Evolutionary conservation across 768 basidiomycete genomes (phyloP).

Genomic region (Calocera viscosa): DNA sequence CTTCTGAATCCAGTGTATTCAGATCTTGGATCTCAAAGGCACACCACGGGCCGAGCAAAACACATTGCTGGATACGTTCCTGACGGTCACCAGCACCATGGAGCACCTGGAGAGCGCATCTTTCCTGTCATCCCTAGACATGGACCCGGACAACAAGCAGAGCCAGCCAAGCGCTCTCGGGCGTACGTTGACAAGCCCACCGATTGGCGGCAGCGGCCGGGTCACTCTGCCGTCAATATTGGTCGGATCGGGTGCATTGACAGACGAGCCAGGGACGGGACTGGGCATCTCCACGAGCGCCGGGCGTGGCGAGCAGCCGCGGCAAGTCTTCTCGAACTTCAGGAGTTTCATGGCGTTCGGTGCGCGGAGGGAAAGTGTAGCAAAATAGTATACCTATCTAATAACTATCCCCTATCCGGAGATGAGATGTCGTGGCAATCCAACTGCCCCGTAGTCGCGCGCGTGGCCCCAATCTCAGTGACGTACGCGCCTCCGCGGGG

Average conservation of each 20-base stretch:
- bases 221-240: slow-evolving; percentile 37
- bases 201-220: slow-evolving; percentile 33
- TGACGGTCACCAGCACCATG: slow-evolving; percentile 86
- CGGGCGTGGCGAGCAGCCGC: slow-evolving; percentile 39
- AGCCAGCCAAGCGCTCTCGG: slow-evolving; percentile 45
- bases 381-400: not conserved
- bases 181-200: slow-evolving; percentile 49
- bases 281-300: slow-evolving; percentile 29
- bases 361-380: slow-evolving; percentile 48
- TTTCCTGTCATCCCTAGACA: slow-evolving; percentile 86
- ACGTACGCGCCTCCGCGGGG: slow-evolving; percentile 4
- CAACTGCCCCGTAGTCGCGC: not conserved
- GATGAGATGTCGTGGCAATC: not conserved
- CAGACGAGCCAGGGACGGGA: slow-evolving; percentile 44
- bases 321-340: slow-evolving; percentile 81
- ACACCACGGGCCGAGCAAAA: slow-evolving; percentile 79
- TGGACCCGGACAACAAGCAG: slow-evolving; percentile 64
- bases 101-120: slow-evolving; percentile 78
- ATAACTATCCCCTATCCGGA: not conserved
- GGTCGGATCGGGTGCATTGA: slow-evolving; percentile 37
- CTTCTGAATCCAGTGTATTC: not conserved
- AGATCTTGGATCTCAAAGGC: slow-evolving; percentile 94
- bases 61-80: slow-evolving; percentile 77
- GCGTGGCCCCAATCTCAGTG: not conserved
- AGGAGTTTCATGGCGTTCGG: slow-evolving; percentile 83